Evolutionary conservation across 257 asterid species (phyloP).

Genomic region (Galeopsis tetrahit): DNA sequence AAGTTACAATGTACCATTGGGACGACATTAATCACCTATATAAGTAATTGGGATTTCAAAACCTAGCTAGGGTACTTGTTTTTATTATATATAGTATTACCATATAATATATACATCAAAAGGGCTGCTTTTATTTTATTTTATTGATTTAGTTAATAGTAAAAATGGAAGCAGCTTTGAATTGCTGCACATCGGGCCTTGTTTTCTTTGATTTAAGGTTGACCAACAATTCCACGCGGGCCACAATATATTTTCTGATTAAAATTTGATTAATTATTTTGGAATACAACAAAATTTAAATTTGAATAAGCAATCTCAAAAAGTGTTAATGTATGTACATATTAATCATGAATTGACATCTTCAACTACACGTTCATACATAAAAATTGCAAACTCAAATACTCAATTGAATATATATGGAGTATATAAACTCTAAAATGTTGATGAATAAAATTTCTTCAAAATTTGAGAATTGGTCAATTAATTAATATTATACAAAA

Average conservation of each 20-base stretch:
- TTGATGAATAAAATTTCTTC: not conserved
- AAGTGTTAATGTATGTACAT: too few relatives aligned
- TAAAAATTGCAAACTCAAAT: not conserved
- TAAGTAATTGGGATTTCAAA: not conserved
- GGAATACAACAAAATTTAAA: too few relatives aligned
- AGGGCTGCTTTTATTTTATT: not conserved
- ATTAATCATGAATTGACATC: not conserved
- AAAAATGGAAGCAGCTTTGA: slow-evolving; percentile 21
- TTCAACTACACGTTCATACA: not conserved
- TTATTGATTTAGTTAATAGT: not conserved
- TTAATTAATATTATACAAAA: not conserved
- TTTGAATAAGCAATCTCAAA: not conserved
- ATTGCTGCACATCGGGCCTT: slow-evolving; percentile 15
- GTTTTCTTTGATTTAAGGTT: slow-evolving; percentile 23
- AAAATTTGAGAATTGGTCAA: not conserved
- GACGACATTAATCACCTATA: not conserved
- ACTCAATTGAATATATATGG: not conserved
- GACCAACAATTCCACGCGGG: slow-evolving; percentile 15
- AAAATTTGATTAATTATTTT: not conserved
- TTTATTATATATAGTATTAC: too few relatives aligned
- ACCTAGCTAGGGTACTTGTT: not conserved
- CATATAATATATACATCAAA: not conserved
- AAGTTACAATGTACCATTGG: too few relatives aligned
- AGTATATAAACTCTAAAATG: not conserved
- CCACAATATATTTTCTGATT: not conserved